A percentile compares a stretch with the other conserved stretches of the same genome.
Conservation (phyloP, 2,329 filamentous ascomycete genomes). For the Fusarium sp. region DNA sequence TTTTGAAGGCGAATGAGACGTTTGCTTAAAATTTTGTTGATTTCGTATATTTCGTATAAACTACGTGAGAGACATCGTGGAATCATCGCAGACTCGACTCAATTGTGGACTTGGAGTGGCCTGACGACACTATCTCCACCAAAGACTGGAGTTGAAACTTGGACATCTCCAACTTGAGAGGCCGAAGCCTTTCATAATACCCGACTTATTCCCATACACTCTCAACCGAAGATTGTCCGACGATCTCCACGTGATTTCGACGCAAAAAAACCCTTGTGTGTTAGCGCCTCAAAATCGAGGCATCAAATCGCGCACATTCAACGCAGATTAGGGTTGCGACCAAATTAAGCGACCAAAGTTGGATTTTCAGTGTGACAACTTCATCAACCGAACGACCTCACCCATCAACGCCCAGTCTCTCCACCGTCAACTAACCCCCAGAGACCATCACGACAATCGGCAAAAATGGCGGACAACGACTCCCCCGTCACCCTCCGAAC, state of each 20-base stretch:
- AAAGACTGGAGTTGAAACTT: constrained; percentile 30
- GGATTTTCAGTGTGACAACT: constrained; percentile 49
- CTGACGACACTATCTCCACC: constrained; percentile 33
- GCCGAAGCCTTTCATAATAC: constrained; percentile 5
- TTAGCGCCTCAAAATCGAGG: constrained; percentile 24
- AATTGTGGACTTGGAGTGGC: constrained; percentile 20
- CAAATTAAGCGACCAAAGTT: constrained; percentile 53
- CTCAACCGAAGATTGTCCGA: constrained; percentile 25
- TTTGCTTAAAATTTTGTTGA: background rate
- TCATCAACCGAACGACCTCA: constrained; percentile 46
- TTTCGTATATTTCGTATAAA: constrained; percentile 3
- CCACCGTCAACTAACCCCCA: constrained; percentile 43
- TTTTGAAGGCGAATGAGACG: background rate
- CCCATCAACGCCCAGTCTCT: constrained; percentile 44
- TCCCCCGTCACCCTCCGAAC: constrained; percentile 86
- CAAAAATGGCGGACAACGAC: constrained; percentile 88
- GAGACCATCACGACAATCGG: constrained; percentile 55
- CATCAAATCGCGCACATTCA: constrained; percentile 21
- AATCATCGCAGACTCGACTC: constrained; percentile 6
- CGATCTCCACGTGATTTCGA: constrained; percentile 23
- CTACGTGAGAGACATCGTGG: constrained; percentile 12
- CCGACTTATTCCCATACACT: background rate
- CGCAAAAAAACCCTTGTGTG: constrained; percentile 15
- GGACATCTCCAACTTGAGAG: constrained; percentile 11
- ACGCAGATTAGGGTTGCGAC: constrained; percentile 54